Conservation (phyloP, 768 basidiomycete species). For the Suillus clintonianus region DNA sequence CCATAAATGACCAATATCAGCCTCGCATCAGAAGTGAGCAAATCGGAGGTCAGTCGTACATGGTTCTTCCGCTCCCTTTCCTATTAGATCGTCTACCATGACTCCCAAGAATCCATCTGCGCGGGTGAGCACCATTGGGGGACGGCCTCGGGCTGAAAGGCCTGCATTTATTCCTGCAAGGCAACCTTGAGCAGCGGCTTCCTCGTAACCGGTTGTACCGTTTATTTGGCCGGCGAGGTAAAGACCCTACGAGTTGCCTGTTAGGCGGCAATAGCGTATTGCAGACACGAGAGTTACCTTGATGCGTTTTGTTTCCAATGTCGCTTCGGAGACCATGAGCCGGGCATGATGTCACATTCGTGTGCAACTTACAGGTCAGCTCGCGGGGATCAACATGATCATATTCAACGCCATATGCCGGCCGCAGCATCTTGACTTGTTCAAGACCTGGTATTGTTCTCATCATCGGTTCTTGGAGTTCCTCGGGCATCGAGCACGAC, state of each 20-base stretch:
- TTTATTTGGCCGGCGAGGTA: constrained; percentile 93
- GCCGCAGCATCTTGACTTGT: constrained; percentile 78
- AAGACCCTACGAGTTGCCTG: constrained; percentile 52
- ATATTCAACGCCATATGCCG: constrained; percentile 93
- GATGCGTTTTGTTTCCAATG: constrained; percentile 85
- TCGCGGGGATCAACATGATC: constrained; percentile 89
- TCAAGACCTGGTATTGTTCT: constrained; percentile 84
- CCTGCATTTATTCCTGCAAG: constrained; percentile 90
- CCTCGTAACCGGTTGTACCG: constrained; percentile 92
- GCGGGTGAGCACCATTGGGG: constrained; percentile 69
- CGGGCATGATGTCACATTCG: background rate
- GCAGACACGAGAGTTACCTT: constrained; percentile 39
- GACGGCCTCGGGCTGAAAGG: constrained; percentile 54
- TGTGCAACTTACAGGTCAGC: constrained; percentile 57
- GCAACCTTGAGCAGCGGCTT: constrained; percentile 89
- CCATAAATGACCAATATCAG: constrained; percentile 7
- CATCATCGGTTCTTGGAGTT: constrained; percentile 81
- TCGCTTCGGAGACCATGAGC: constrained; percentile 45
- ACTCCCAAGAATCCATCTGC: constrained; percentile 88
- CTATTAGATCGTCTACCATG: constrained; percentile 89
- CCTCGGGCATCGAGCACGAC: constrained; percentile 85
- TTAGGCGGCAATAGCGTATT: background rate
- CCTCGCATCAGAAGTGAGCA: background rate
- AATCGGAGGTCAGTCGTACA: constrained; percentile 49
- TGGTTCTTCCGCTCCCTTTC: constrained; percentile 89